Percentiles rank a stretch among this genome's conserved stretches.
Conservation (phyloP, 129 eudicot species). For the Scalesia atractyloides region DNA sequence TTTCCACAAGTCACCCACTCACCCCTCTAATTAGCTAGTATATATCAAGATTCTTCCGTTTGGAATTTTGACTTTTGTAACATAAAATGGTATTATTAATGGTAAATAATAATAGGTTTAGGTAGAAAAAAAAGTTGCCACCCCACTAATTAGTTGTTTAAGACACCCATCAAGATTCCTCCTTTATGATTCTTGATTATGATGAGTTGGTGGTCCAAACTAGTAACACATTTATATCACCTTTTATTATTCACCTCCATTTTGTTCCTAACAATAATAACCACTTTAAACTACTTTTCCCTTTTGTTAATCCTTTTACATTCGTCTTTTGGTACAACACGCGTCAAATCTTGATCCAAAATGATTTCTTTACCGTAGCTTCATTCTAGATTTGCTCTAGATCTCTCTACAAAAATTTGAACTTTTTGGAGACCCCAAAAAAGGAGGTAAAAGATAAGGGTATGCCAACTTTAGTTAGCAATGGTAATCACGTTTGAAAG, state of each 20-base stretch:
- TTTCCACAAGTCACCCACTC: background rate
- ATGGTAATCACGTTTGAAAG: slow-evolving; percentile 31
- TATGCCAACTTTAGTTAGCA: slow-evolving; percentile 30
- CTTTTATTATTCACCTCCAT: slow-evolving; percentile 38
- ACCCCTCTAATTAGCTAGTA: slow-evolving; percentile 19
- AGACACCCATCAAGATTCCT: slow-evolving; percentile 38
- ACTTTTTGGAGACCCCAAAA: slow-evolving; percentile 34
- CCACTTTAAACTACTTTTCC: slow-evolving; percentile 31
- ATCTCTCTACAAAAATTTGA: slow-evolving; percentile 20
- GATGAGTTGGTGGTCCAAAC: slow-evolving; percentile 49
- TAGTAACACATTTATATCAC: slow-evolving; percentile 30
- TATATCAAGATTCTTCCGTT: slow-evolving; percentile 16
- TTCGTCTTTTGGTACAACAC: background rate
- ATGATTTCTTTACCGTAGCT: slow-evolving; percentile 21
- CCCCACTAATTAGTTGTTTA: slow-evolving; percentile 34
- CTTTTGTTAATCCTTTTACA: slow-evolving; percentile 17
- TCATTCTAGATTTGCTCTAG: slow-evolving; percentile 31
- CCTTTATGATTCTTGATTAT: slow-evolving; percentile 23
- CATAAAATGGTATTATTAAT: background rate
- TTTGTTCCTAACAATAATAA: slow-evolving; percentile 22
- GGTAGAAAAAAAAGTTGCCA: slow-evolving; percentile 13
- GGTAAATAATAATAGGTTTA: slow-evolving; percentile 1
- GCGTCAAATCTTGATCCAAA: background rate
- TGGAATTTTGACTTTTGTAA: background rate
- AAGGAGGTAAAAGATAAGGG: slow-evolving; percentile 20